Evolutionary conservation across 257 asterid genomes (phyloP).

Genomic region (Mitragyna speciosa): DNA sequence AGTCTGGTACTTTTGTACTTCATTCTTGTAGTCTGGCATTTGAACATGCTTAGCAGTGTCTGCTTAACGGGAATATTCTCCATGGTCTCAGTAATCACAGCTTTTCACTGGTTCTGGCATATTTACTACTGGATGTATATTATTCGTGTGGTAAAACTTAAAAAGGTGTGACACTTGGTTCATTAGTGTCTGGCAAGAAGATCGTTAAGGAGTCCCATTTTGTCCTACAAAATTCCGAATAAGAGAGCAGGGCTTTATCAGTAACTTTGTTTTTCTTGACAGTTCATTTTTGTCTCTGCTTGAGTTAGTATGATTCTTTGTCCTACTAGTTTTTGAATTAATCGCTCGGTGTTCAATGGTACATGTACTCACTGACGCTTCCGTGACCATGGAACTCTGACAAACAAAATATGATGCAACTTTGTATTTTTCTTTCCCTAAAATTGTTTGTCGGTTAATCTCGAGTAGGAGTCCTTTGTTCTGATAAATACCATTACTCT

Average conservation of each 20-base stretch:
- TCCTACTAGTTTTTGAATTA: neutral
- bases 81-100: neutral
- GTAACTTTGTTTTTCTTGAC: neutral
- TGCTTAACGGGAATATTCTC: neutral
- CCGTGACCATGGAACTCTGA: no score
- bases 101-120: neutral
- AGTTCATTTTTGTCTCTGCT: neutral
- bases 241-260: neutral
- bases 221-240: neutral
- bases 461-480: neutral
- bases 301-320: neutral
- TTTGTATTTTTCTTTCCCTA: no score
- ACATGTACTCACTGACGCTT: neutral
- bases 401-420: no score
- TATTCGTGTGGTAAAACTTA: neutral
- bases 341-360: neutral
- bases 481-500: neutral
- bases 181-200: neutral
- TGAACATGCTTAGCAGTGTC: neutral
- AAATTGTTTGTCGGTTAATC: neutral
- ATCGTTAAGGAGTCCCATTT: neutral
- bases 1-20: neutral
- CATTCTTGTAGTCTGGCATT: neutral
- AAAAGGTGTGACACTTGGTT: neutral
- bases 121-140: neutral